Evolutionary conservation across 2,329 filamentous ascomycete genomes (phyloP), one percentile per base, ranked within the genome.

Genomic region (Cordyceps militaris): DNA sequence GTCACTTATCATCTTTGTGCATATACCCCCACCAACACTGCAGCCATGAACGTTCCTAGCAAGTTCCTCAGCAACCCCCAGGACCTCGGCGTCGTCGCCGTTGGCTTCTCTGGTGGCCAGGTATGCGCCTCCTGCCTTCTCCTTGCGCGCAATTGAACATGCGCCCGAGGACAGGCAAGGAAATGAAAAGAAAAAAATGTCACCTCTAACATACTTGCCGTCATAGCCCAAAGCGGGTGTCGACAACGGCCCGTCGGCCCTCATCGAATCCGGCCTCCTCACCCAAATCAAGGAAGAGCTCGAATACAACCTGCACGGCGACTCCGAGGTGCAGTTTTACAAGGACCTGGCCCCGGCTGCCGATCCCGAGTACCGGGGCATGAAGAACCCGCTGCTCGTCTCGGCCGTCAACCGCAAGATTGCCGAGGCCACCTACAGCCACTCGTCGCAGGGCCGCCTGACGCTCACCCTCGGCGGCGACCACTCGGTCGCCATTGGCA

Each of bases 31-130:
- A 36, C 32, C 51, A 56, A 34, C 32, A 44, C 38, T 26, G n/a
- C 36, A 60, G 66, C 60, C 62, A 79, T 81, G 76, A 77, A 79
- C 66, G 70, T 83, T 63, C 71, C 76, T 63, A 80, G 79, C 70
- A 91, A 88, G 69, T 97, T 97, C 77, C 87, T 97, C 65, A 79
- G 86, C 62, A 80, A 86, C 69, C 83, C 85, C 32, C 81, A 89
- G 68, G 86, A 97, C 68, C 80, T 99, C 63, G 94, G 93, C 61
- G 83, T 99, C 58, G 91, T 97, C 38, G 91, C 93, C 51, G 94
- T 97, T 38, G 93, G 93, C 62, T 99, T 97, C 79, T 96, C 91
- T 56, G 93, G 93, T 64, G 94, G 94, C 58, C 94, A 97, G 84
- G 91, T 94, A 84, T 66, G 79, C 67, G 54, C 53, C 9, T 16